phyloP scores from a whole-genome alignment of 2,329 filamentous ascomycete genomes.

The Fusarium sp. region DNA sequence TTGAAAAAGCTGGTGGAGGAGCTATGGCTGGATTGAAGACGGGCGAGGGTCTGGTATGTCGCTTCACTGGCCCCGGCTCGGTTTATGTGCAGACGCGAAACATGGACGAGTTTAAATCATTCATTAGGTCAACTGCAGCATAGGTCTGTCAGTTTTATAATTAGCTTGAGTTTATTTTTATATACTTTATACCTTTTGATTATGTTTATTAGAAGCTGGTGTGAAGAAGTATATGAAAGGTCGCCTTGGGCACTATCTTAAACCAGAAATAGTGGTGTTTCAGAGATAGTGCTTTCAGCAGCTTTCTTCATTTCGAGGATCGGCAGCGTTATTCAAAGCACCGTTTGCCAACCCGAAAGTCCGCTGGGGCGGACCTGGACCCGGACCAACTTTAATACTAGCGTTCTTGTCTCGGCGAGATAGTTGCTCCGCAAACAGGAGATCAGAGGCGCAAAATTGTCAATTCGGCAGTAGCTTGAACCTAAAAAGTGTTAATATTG shows the following conservation, averaged over 20 bases:
- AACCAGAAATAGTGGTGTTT: too few relatives aligned
- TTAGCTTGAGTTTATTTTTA: too few relatives aligned
- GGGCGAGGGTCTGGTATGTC: not conserved
- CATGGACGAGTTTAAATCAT: not conserved
- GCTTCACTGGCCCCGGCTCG: not conserved
- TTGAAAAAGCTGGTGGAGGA: not conserved
- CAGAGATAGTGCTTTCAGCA: too few relatives aligned
- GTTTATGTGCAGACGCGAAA: slow-evolving; percentile 1
- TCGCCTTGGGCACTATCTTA: too few relatives aligned
- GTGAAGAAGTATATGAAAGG: too few relatives aligned
- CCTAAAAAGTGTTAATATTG: not conserved
- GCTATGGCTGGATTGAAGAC: not conserved
- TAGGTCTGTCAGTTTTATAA: not conserved
- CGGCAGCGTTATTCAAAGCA: not conserved
- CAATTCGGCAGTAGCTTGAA: not conserved
- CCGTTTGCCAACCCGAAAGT: not conserved
- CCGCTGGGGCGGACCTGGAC: not conserved
- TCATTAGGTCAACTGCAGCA: not conserved
- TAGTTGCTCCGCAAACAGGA: not conserved
- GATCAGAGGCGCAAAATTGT: not conserved
- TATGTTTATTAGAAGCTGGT: too few relatives aligned
- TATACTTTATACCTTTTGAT: too few relatives aligned
- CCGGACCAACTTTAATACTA: not conserved
- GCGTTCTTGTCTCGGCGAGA: not conserved
- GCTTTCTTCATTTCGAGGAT: rapidly evolving